Evolutionary conservation across 257 asterid species (phyloP), one percentile per base, ranked within the genome.

Genomic region (Fraxinus excelsior): DNA sequence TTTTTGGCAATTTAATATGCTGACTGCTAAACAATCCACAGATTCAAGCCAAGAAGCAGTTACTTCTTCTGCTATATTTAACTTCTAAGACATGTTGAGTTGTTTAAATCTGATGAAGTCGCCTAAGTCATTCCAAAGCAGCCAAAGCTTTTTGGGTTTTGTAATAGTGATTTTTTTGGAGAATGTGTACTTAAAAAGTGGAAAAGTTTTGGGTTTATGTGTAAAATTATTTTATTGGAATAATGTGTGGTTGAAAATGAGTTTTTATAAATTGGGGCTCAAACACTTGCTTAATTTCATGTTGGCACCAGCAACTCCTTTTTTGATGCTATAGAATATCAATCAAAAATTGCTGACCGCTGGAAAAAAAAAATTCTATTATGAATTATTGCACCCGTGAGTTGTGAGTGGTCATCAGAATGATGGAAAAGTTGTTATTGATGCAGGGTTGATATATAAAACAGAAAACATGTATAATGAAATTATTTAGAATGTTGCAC

Each of bases 91-190:
- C 11, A 14, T 68, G 76, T 58, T 67, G 28, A 75, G 32, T 75
- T 64, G 60, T 76, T 74, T 7, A 44, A 21, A 40, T 62, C 29
- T 31, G 66, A 78, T 58, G 8, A 40, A 38, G 71, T 14, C 49
- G 7, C 29, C 29, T 8, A 8, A 58, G 66, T 58, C 31, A 58
- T 37, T 7, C 31, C 16, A 58, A 10, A 58, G 23, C n/a, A 3
- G 44, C 42, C 38, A 14, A 25, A 74, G 67, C 69, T 21, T 46
- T n/a, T 28, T 68, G 13, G 12, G 2, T 8, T 38, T 38, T 38
- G 44, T 38, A 9, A 38, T 38, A 38, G 44, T 38, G 44, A 38
- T 38, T 38, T 38, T 37, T 38, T 9, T 1, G 44, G 40, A 38
- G 12, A 38, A 38, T 38, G 44, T 38, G 44, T 38, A 8, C 3